Base-by-base conservation (phyloP, 1,139 yeast species). In the Zygoascus meyerae region DNA sequence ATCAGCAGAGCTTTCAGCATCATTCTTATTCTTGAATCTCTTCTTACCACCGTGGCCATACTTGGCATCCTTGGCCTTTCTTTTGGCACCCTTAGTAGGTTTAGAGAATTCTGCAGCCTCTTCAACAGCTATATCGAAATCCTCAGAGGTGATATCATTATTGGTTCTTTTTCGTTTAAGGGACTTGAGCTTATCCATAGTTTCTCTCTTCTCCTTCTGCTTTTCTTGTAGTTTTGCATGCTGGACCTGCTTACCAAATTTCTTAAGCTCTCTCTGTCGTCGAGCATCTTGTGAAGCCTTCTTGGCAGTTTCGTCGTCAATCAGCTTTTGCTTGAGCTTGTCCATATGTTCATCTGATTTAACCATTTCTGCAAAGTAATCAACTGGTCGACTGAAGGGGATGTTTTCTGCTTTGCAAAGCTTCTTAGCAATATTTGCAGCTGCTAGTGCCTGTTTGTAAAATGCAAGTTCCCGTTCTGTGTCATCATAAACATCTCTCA, bases 331-430 rank as follows among this genome's bases (percentile, higher is more conserved):
- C 74, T 87, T 89, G 61, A 92, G 76, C 68, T 81, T 86, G 63
- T 89, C 97, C 99, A 92, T 92, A 67, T 92, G 99, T 66, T 89
- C 97, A 66, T 92, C 99, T 51, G 90, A 83, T 72, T 92, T 92
- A 53, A 89, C 86, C 99, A 92, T 92, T 69, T 92, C 99, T 9
- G 99, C 99, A 70, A 92, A 92, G 67, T 86, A 92, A 66, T 92
- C 99, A 60, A 79, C 71, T 28, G 99, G 99, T 66, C 99, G 80
- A 34, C 95, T 75, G 66, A 92, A 92, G 49, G 97, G 92, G 18
- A 89, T 81, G 62, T 83, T 82, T 57, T 82, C 74, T 64, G 78
- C 79, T 44, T 72, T 61, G 44, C 90, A 73, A 43, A 77, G 76
- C 44, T 75, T 69, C 62, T 92, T 82, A 33, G 87, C 96, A 59